phyloP scores from a whole-genome alignment of 2,329 filamentous ascomycete genomes.

The Colletotrichum sp. region DNA sequence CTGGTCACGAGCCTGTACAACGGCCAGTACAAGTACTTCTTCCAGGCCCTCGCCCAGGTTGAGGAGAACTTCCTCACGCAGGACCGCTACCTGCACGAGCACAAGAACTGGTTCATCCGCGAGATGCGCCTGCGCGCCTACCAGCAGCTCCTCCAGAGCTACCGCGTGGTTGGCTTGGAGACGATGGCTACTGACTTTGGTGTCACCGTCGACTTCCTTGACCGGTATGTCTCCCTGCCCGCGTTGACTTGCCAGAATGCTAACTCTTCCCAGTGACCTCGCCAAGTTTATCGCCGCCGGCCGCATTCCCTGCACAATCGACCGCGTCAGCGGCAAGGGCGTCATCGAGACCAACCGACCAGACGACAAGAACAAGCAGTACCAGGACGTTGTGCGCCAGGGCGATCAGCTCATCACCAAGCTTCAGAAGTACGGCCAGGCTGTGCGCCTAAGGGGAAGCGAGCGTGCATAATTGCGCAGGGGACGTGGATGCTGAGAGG shows the following conservation, averaged over 20 bases:
- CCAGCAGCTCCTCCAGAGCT: conserved; percentile 95
- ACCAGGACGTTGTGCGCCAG: conserved; percentile 96
- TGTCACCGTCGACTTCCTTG: conserved; percentile 94
- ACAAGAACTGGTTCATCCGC: conserved; percentile 95
- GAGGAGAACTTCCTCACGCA: conserved; percentile 94
- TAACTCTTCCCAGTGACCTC: conserved; percentile 69
- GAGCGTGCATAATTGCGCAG: conserved; percentile 73
- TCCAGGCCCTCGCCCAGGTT: conserved; percentile 84
- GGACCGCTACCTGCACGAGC: conserved; percentile 94
- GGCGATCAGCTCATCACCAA: conserved; percentile 98
- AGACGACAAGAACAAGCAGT: conserved; percentile 99
- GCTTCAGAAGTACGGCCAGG: conserved; percentile 98
- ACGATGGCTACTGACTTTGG: conserved; percentile 98
- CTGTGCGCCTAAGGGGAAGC: conserved; percentile 90
- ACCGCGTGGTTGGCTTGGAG: conserved; percentile 93
- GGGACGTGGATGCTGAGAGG: not conserved
- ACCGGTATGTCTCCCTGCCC: too few species aligned
- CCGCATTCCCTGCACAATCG: conserved; percentile 95
- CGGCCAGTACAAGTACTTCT: conserved; percentile 94
- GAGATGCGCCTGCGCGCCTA: conserved; percentile 98
- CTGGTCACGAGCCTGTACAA: conserved; percentile 92
- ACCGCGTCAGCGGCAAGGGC: conserved; percentile 93
- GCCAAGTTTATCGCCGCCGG: conserved; percentile 96
- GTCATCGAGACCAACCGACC: conserved; percentile 98
- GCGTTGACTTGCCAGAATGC: too few species aligned